phyloP scores from a whole-genome alignment of 768 basidiomycete species.

The Hygrophoropsis aurantiaca region DNA sequence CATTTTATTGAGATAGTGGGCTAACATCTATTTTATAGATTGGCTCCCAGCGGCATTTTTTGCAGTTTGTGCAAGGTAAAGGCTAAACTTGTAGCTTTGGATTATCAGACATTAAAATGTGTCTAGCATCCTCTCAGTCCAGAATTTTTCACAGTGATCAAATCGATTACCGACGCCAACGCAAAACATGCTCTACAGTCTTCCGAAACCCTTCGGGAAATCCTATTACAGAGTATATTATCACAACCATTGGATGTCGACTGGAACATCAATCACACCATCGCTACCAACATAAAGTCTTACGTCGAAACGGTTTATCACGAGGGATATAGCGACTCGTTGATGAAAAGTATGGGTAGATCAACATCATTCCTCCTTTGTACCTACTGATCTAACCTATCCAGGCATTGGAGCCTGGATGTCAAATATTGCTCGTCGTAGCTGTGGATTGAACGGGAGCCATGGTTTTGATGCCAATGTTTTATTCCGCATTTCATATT shows the following conservation, averaged over 20 bases:
- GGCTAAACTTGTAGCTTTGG: not conserved
- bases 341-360: slow-evolving; percentile 53
- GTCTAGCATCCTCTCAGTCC: slow-evolving; percentile 44
- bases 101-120: not conserved
- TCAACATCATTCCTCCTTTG: not conserved
- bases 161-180: slow-evolving; percentile 42
- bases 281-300: slow-evolving; percentile 53
- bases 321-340: slow-evolving; percentile 47
- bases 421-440: slow-evolving; percentile 50
- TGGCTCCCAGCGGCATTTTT: slow-evolving; percentile 57
- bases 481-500: slow-evolving; percentile 48
- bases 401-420: slow-evolving; percentile 60
- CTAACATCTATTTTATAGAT: slow-evolving; percentile 35
- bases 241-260: slow-evolving; percentile 50
- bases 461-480: slow-evolving; percentile 51
- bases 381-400: slow-evolving; percentile 9
- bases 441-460: slow-evolving; percentile 4
- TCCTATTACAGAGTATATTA: slow-evolving; percentile 58
- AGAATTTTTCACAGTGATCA: slow-evolving; percentile 55
- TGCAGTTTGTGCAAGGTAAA: slow-evolving; percentile 57
- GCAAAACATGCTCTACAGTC: slow-evolving; percentile 28
- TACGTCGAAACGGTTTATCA: slow-evolving; percentile 62
- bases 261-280: slow-evolving; percentile 45
- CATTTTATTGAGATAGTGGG: not conserved
- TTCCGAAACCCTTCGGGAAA: slow-evolving; percentile 41